phyloP scores from a whole-genome alignment of 805 yeast genomes.

The Kluyveromyces starmeri region DNA sequence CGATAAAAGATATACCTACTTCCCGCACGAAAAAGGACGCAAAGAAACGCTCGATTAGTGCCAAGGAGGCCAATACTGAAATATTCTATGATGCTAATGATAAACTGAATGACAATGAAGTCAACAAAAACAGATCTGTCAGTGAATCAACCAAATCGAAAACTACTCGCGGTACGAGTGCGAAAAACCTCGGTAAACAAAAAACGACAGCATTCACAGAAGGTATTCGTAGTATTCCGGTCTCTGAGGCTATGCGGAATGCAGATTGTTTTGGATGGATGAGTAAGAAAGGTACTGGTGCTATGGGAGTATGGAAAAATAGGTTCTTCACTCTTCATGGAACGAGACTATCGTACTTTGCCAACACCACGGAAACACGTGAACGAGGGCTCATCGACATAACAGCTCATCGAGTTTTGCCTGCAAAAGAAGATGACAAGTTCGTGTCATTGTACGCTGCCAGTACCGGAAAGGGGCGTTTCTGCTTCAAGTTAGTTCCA shows the following conservation, averaged over 20 bases:
- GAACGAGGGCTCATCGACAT: constrained; percentile 94
- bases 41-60: constrained; percentile 44
- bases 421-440: constrained; percentile 77
- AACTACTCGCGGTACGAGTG: constrained; percentile 44
- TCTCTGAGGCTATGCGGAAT: constrained; percentile 65
- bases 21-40: constrained; percentile 9
- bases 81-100: constrained; percentile 18
- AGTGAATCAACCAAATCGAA: constrained; percentile 45
- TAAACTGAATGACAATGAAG: constrained; percentile 13
- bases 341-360: constrained; percentile 83
- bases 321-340: constrained; percentile 82
- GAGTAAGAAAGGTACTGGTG: constrained; percentile 80
- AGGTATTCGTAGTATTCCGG: constrained; percentile 70
- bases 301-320: constrained; percentile 87
- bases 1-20: neutral
- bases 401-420: constrained; percentile 86
- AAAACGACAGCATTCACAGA: constrained; percentile 78
- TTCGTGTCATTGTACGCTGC: constrained; percentile 84
- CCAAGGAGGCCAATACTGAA: constrained; percentile 31
- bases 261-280: constrained; percentile 90
- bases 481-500: constrained; percentile 85
- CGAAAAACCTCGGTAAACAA: constrained; percentile 44
- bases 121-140: constrained; percentile 33
- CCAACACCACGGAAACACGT: constrained; percentile 63
- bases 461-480: constrained; percentile 87